Percentiles rank a stretch among this genome's conserved stretches.
These are phyloP conservation scores for Phytopythium mirpurense DNA, from an alignment of 352 stramenopile species.

Conservation along the genomic window DNA sequence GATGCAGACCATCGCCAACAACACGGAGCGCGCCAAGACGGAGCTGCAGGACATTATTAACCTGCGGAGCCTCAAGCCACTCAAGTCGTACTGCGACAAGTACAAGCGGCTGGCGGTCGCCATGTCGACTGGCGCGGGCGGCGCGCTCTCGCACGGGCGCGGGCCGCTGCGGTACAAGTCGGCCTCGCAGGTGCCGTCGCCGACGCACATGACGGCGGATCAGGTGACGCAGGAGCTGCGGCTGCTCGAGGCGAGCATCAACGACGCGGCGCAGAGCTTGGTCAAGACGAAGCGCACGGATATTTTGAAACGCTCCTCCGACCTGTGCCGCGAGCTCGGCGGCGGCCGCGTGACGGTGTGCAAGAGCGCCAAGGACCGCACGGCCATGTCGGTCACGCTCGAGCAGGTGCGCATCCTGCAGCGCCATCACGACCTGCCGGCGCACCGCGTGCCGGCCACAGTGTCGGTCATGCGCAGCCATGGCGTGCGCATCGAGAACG, in stretches of 20 bases:
- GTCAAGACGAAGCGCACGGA: slow-evolving; percentile 86
- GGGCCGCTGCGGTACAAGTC: slow-evolving; percentile 48
- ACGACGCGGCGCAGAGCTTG: slow-evolving; percentile 75
- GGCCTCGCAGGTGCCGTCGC: slow-evolving; percentile 40
- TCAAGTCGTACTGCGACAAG: slow-evolving; percentile 84
- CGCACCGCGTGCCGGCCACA: slow-evolving; percentile 67
- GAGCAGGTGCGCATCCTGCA: slow-evolving; percentile 90
- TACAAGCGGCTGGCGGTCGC: slow-evolving; percentile 62
- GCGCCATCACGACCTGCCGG: slow-evolving; percentile 73
- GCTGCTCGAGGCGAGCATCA: slow-evolving; percentile 52
- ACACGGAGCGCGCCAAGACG: slow-evolving; percentile 84
- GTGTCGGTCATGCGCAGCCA: slow-evolving; percentile 86
- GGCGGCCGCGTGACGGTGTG: slow-evolving; percentile 93
- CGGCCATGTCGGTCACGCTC: slow-evolving; percentile 96
- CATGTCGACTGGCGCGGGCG: slow-evolving; percentile 29
- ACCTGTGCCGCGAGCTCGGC: slow-evolving; percentile 82
- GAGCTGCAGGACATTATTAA: slow-evolving; percentile 89
- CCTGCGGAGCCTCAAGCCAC: slow-evolving; percentile 74
- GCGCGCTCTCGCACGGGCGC: slow-evolving; percentile 19
- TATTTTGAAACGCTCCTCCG: slow-evolving; percentile 76
- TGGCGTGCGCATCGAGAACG: slow-evolving; percentile 85
- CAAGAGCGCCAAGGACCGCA: slow-evolving; percentile 97
- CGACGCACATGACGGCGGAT: slow-evolving; percentile 61
- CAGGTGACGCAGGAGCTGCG: slow-evolving; percentile 67
- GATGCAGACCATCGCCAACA: slow-evolving; percentile 93